These are phyloP conservation scores for Fusarium acutatum DNA, from an alignment of 2,329 filamentous ascomycete genomes.

Conservation along the genomic window DNA sequence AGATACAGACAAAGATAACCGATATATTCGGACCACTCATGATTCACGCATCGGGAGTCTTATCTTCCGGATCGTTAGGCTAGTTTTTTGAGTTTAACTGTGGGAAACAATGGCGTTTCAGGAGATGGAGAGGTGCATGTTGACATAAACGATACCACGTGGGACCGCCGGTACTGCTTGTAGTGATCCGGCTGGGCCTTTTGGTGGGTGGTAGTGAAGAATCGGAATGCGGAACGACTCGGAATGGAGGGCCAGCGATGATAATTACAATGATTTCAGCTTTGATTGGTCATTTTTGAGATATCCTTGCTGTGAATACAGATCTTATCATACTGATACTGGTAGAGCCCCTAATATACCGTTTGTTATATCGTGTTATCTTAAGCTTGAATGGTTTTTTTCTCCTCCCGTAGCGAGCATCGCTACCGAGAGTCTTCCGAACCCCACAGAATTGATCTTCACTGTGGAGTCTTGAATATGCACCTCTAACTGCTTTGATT, in stretches of 20 bases:
- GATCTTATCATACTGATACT: neutral
- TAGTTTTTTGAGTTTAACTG: neutral
- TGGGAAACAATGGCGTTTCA: neutral
- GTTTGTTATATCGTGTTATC: neutral
- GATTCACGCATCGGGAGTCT: neutral
- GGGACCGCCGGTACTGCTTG: neutral
- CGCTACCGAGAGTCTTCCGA: neutral
- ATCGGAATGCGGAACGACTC: neutral
- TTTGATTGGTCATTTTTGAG: neutral
- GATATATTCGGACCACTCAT: neutral
- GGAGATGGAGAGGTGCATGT: neutral
- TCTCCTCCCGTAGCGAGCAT: rapidly evolving
- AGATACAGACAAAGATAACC: neutral
- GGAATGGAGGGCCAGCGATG: neutral
- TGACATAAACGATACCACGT: neutral
- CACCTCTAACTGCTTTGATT: neutral
- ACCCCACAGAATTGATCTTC: neutral
- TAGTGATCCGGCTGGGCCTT: neutral
- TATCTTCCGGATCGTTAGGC: neutral
- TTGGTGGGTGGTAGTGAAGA: neutral
- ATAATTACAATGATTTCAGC: rapidly evolving
- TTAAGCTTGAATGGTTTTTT: neutral
- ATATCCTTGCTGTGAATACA: neutral
- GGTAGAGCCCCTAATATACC: neutral
- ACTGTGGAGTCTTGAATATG: rapidly evolving